A percentile compares a stretch with the other conserved stretches of the same genome.
phyloP scores from a whole-genome alignment of 495 filamentous ascomycete species.

The Aspergillus hancockii region DNA sequence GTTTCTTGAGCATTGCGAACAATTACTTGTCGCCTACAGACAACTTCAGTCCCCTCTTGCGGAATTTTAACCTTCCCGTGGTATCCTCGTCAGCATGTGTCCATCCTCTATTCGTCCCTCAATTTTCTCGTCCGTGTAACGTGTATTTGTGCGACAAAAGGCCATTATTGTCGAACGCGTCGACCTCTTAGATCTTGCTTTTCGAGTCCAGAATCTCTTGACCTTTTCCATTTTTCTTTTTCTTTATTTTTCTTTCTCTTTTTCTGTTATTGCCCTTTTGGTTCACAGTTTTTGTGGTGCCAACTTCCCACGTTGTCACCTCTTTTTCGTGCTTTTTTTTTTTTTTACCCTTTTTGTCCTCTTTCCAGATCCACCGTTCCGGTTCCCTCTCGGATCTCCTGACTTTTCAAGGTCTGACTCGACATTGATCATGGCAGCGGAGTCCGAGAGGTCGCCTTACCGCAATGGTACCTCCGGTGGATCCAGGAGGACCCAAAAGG shows the following conservation, averaged over 20 bases:
- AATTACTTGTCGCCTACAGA: slow-evolving; percentile 7
- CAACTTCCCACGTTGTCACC: slow-evolving; percentile 12
- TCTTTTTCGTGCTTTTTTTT: slow-evolving; percentile 11
- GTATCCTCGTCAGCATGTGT: slow-evolving; percentile 42
- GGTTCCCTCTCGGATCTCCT: slow-evolving; percentile 44
- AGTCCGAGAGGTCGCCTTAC: slow-evolving; percentile 48
- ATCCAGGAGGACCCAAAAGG: slow-evolving; percentile 33
- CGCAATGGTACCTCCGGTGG: slow-evolving; percentile 37
- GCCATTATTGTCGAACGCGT: slow-evolving; percentile 16
- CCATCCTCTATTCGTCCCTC: slow-evolving; percentile 40
- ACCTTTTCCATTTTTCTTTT: slow-evolving; percentile 2
- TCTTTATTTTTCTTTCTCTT: slow-evolving; percentile 6
- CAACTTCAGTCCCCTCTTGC: slow-evolving; percentile 9
- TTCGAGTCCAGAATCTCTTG: slow-evolving; percentile 17
- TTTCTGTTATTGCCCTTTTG: slow-evolving; percentile 14
- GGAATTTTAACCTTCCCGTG: slow-evolving; percentile 12
- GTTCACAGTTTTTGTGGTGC: slow-evolving; percentile 32
- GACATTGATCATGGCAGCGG: slow-evolving; percentile 44
- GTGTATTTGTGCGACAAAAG: slow-evolving; percentile 35
- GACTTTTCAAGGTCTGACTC: slow-evolving; percentile 41
- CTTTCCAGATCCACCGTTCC: slow-evolving; percentile 19
- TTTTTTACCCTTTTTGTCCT: slow-evolving; percentile 30
- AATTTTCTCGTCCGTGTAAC: slow-evolving; percentile 40
- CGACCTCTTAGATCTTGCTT: slow-evolving; percentile 14
- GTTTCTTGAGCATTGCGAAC: slow-evolving; percentile 12